Evolutionary conservation across 1,284 basidiomycete genomes (phyloP).

Genomic region (Sporisorium exsertum): DNA sequence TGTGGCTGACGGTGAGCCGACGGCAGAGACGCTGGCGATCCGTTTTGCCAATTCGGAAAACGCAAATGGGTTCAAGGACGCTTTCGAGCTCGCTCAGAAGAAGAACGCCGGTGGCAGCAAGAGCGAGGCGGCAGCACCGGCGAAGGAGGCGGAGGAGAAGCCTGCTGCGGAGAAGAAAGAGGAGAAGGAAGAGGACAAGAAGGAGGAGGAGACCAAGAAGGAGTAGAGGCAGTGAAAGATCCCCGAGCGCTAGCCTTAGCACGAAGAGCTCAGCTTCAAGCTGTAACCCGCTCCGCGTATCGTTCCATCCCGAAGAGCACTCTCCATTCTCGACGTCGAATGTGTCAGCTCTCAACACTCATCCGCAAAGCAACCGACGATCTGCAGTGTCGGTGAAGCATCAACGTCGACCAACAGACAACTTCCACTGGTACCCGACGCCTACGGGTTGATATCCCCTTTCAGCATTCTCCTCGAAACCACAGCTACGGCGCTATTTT

Average conservation of each 20-base stretch:
- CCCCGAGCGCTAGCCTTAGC: not conserved
- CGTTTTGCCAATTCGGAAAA: slow-evolving; percentile 96
- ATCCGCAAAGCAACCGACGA: not conserved
- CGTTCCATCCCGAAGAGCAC: not conserved
- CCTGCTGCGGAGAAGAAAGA: slow-evolving; percentile 26
- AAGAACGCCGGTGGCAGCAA: slow-evolving; percentile 51
- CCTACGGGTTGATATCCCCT: slow-evolving; percentile 42
- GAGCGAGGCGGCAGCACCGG: slow-evolving; percentile 26
- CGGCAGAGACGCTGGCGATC: slow-evolving; percentile 94
- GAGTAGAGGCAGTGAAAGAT: slow-evolving; percentile 14
- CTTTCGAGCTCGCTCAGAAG: slow-evolving; percentile 63
- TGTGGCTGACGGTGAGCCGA: slow-evolving; percentile 82
- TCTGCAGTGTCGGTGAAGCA: not conserved
- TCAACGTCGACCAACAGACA: not conserved
- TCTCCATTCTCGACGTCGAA: not conserved
- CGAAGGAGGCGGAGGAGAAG: slow-evolving; percentile 32
- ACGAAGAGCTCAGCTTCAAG: slow-evolving; percentile 13
- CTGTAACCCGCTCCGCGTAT: slow-evolving; percentile 27
- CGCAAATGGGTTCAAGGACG: slow-evolving; percentile 67
- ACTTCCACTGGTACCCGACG: not conserved
- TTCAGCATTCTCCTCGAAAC: slow-evolving; percentile 12
- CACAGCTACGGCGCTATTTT: not conserved
- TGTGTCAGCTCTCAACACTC: not conserved
- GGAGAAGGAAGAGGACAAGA: slow-evolving; percentile 40
- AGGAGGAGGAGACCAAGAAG: slow-evolving; percentile 39